phyloP scores from a whole-genome alignment of 768 basidiomycete genomes.

The Rossbeevera mucosa region DNA sequence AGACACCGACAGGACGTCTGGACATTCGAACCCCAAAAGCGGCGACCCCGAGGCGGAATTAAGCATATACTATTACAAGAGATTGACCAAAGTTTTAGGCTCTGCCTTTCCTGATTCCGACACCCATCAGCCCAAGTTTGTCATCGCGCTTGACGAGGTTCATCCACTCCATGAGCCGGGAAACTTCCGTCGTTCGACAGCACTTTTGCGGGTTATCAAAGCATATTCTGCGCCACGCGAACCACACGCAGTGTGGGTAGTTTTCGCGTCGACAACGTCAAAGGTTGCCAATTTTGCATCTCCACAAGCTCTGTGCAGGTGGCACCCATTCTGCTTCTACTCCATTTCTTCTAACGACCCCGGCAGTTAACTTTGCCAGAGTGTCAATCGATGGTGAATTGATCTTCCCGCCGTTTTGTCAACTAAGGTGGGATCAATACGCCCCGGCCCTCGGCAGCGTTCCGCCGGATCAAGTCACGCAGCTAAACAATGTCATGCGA shows the following conservation, averaged over 20 bases:
- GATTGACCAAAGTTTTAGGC: neutral
- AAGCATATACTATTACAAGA: neutral
- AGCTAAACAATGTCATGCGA: neutral
- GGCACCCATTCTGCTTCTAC: neutral
- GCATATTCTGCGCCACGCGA: neutral
- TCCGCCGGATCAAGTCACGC: neutral
- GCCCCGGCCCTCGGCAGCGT: neutral
- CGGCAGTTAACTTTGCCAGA: neutral
- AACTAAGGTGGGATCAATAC: neutral
- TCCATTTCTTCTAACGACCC: neutral
- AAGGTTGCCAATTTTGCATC: neutral
- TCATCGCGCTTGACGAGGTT: neutral
- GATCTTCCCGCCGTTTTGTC: neutral
- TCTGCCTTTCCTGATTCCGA: neutral
- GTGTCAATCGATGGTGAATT: neutral
- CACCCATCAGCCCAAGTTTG: neutral
- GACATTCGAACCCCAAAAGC: no score
- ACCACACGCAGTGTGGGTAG: neutral
- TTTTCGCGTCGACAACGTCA: neutral
- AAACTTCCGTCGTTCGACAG: neutral
- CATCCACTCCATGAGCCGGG: neutral
- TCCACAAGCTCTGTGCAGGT: neutral
- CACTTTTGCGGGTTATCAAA: neutral
- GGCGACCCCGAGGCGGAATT: no score
- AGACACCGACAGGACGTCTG: no score